A percentile compares a stretch with the other conserved stretches of the same genome.
phyloP scores from a whole-genome alignment of 495 filamentous ascomycete species.

The Penicillium pulvis region DNA sequence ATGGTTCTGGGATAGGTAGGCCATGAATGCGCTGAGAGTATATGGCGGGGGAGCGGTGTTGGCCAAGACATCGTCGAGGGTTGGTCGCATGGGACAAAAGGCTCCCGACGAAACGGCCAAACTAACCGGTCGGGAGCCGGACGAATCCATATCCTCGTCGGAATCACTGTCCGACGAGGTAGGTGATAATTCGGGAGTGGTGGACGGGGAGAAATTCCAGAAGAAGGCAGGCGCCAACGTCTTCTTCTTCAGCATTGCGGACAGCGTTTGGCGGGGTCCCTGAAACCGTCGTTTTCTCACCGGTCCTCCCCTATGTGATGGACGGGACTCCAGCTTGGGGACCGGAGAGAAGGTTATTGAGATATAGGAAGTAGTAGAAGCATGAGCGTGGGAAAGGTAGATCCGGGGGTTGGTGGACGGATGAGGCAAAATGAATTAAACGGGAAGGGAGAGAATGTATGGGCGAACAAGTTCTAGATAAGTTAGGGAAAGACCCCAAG shows the following conservation, averaged over 20 bases:
- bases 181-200: conserved; percentile 48
- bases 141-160: conserved; percentile 56
- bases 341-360: conserved; percentile 17
- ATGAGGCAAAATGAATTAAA: not conserved
- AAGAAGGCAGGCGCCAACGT: conserved; percentile 45
- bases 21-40: conserved; percentile 92
- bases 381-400: not conserved
- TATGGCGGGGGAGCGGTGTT: conserved; percentile 88
- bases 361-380: not conserved
- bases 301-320: conserved; percentile 25
- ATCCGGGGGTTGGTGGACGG: not conserved
- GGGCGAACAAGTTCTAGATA: conserved; percentile 2
- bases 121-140: conserved; percentile 62
- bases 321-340: conserved; percentile 27
- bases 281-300: conserved; percentile 31
- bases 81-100: conserved; percentile 75
- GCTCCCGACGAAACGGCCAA: conserved; percentile 62
- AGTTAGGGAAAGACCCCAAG: conserved; percentile 2
- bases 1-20: conserved; percentile 96
- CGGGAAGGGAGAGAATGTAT: not conserved
- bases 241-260: conserved; percentile 56
- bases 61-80: conserved; percentile 82
- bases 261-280: conserved; percentile 34
- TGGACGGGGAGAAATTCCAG: conserved; percentile 42
- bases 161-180: conserved; percentile 53